Base-by-base conservation (phyloP, 2,329 filamentous ascomycete species). In the Pyrenophora teres region DNA sequence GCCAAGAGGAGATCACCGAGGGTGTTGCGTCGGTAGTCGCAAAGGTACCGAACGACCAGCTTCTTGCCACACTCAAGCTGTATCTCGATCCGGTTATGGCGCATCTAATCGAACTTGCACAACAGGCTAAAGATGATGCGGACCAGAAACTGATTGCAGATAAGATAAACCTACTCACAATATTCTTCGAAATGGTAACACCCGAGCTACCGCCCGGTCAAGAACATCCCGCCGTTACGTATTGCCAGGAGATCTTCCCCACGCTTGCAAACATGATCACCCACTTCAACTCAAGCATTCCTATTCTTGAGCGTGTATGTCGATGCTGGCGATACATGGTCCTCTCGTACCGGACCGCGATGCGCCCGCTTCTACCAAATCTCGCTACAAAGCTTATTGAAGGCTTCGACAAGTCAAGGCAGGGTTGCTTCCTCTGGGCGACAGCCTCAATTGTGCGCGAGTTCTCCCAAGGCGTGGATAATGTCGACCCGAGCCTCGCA, bases 351-450 rank as follows among this genome's bases (percentile, higher is more conserved):
- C 86, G 94, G 60, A 94, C 88, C 2, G 89, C 89, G 43, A 96
- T 95, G 80, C 85, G 88, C 12, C 92, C 93, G 19, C 78, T 99
- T 39, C 81, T 99, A 38, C 89, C 89, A 1, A 83, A 86, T 16
- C 86, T 99, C 75, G 95, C 94, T 15, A 89, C 93, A 64, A 95
- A 93, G 74, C 83, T 99, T 50, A 90, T 90, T 1, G 83, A 82
- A 57, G 92, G 93, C 4, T 99, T 99, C 71, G 83, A 88, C 48
- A 82, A 84, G 15, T 97, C 93, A 9, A 85, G 87, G 54, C 93
- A 99, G 75, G 94, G 94, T 10, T 97, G 93, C 72, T 99, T 99
- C 81, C 81, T 99, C n/a, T 99, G 94, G 94, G 93, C 94, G 1
- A 97, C 93, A 2, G 90, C 92, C 59, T 91, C 93, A 7, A 95